These are phyloP conservation scores for Dictyostelium firmibasis DNA, from an alignment of 78 protist species.

Conservation along the genomic window DNA sequence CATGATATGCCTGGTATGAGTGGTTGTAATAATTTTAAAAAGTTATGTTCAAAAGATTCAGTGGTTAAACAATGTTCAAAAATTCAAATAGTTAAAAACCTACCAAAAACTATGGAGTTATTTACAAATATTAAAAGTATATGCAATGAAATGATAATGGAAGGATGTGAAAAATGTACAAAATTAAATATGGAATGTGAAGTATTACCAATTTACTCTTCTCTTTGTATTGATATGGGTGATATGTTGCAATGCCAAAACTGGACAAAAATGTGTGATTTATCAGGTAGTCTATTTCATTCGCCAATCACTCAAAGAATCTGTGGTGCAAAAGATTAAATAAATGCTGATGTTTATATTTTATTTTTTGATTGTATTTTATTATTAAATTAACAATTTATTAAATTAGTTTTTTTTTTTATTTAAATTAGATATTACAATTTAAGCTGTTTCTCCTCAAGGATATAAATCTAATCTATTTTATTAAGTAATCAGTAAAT, in stretches of 20 bases:
- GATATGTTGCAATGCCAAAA: conserved; percentile 19
- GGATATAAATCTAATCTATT: too few relatives aligned
- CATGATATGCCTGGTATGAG: conserved; percentile 62
- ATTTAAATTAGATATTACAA: too few relatives aligned
- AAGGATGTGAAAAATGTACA: conserved; percentile 12
- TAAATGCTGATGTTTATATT: too few relatives aligned
- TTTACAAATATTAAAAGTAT: neutral
- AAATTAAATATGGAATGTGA: neutral
- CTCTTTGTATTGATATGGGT: conserved; percentile 32
- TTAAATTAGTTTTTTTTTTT: too few relatives aligned
- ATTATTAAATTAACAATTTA: too few relatives aligned
- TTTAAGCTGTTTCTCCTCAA: too few relatives aligned
- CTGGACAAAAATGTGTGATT: conserved; percentile 6
- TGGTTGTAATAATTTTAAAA: conserved; percentile 12
- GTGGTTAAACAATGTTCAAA: conserved; percentile 5
- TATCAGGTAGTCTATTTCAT: neutral
- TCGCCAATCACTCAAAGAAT: neutral
- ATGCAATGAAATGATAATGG: conserved; percentile 42
- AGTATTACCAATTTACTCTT: conserved; percentile 7
- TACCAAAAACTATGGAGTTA: neutral
- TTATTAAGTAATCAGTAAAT: too few relatives aligned
- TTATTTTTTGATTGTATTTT: too few relatives aligned
- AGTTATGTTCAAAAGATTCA: conserved; percentile 10
- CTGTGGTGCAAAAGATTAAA: neutral
- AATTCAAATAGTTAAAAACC: neutral